A percentile compares a stretch with the other conserved stretches of the same genome.
Evolutionary conservation across 1,284 basidiomycete genomes (phyloP).

Genomic region (Microbotryomycetes sp.): DNA sequence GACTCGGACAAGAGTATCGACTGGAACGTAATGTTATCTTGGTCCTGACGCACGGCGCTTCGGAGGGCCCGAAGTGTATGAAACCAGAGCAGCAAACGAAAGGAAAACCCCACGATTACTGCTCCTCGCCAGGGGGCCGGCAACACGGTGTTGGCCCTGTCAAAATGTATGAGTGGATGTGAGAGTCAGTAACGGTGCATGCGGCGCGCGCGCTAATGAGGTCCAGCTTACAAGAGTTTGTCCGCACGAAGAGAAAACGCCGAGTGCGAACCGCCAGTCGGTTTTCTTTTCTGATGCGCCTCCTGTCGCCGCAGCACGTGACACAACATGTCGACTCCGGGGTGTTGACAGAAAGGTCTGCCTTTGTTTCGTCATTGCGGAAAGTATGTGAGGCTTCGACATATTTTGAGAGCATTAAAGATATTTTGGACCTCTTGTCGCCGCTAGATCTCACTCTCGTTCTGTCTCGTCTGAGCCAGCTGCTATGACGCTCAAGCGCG

Average conservation of each 20-base stretch:
- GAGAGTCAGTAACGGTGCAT: background rate
- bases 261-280: background rate
- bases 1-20: constrained; percentile 16
- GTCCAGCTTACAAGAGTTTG: background rate
- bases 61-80: constrained; percentile 18
- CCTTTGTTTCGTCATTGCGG: too few species aligned
- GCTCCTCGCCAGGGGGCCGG: background rate
- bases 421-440: too few species aligned
- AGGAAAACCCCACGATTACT: background rate
- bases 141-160: background rate
- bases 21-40: background rate
- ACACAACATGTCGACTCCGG: too few species aligned
- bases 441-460: background rate
- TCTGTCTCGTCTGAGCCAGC: background rate
- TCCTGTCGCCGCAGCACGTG: too few species aligned
- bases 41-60: constrained; percentile 10
- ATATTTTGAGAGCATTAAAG: too few species aligned
- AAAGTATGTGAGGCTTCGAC: too few species aligned
- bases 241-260: background rate
- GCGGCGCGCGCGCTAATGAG: background rate
- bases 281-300: too few species aligned
- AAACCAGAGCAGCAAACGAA: constrained; percentile 7
- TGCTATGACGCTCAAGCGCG: constrained; percentile 48
- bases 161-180: background rate
- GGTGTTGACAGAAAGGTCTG: too few species aligned